Base-by-base conservation (phyloP, 176 grass and related monocot species). In the Musa beccarii region DNA sequence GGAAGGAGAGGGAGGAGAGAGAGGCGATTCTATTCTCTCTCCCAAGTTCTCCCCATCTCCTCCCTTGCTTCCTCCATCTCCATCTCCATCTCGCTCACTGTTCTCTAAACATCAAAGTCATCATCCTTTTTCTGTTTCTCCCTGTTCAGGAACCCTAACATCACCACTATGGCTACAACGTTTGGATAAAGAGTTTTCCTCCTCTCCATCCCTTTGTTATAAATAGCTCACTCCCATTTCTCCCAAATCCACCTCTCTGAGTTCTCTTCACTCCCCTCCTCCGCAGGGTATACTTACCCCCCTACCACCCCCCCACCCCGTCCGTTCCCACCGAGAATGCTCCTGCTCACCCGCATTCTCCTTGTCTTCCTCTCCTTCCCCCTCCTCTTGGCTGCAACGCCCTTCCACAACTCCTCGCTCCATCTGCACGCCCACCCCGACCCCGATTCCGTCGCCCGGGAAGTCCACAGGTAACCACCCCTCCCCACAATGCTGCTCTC, bases 381-480 rank as follows among this genome's bases (percentile, higher is more conserved):
- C 49, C 13, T 83, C 11, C 53, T 71, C 6, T 63, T 73, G 64
- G 63, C 74, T 12, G 49, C 74, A 11, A 53, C 83, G 49, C 25
- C 75, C 10, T 53, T 76, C 52, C 66, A 79, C 9, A 17, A 75
- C 19, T 55, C 76, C 34, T 75, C 82, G 49, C 53, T 78, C 68
- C 80, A 74, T 75, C 81, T 83, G 82, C 79, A 73, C 63, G 69
- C 86, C 7, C 34, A 89, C 56, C 75, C 80, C 29, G 80, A 92
- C 82, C 90, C 90, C 14, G 77, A 68, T 43, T 78, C 82, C 67
- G 84, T 92, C 79, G 84, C 86, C 82, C 76, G 74, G n/a, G 79
- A 89, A 74, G 79, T 92, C 49, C 90, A 89, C 64, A 87, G 86
- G 90, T 87, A 84, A 17, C 11, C 21, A 17, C 11, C 21, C 3